Conservation (phyloP, 78 protist genomes). For the Anaeramoeba flamelloides region DNA sequence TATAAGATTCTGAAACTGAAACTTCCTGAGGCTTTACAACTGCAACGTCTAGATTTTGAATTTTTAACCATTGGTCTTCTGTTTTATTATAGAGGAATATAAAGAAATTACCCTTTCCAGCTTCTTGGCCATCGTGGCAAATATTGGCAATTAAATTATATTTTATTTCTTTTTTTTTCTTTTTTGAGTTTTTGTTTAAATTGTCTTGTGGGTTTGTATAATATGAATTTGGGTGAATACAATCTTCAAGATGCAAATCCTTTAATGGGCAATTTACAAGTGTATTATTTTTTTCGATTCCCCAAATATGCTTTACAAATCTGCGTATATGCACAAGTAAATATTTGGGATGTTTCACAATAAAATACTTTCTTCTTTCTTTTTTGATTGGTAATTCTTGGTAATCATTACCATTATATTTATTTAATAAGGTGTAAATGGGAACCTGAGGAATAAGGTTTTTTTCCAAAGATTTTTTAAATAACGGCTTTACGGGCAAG, state of each 20-base stretch:
- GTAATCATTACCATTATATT: background rate
- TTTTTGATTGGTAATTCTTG: background rate
- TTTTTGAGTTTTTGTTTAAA: background rate
- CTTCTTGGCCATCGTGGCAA: constrained; percentile 31
- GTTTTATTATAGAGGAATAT: constrained; percentile 20
- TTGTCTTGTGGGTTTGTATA: background rate
- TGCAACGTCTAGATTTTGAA: constrained; percentile 16
- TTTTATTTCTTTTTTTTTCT: background rate
- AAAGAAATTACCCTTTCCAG: constrained; percentile 1
- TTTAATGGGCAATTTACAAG: constrained; percentile 75
- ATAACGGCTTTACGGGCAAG: constrained; percentile 73
- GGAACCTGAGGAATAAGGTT: constrained; percentile 59
- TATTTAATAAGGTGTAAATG: background rate
- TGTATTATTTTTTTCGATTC: constrained; percentile 71
- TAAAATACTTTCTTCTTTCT: constrained; percentile 12
- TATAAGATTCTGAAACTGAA: constrained; percentile 11
- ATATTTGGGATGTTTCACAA: constrained; percentile 53
- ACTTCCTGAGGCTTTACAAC: constrained; percentile 5
- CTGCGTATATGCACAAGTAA: constrained; percentile 62
- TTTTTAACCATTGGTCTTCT: constrained; percentile 10
- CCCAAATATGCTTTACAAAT: constrained; percentile 53
- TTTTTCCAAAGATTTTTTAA: constrained; percentile 50
- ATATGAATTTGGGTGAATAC: constrained; percentile 4
- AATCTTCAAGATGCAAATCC: constrained; percentile 53
- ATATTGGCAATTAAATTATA: constrained; percentile 36